Percentiles rank a stretch among this genome's conserved stretches.
phyloP scores from a whole-genome alignment of 345 rosid genomes.

The Populus ilicifolia region DNA sequence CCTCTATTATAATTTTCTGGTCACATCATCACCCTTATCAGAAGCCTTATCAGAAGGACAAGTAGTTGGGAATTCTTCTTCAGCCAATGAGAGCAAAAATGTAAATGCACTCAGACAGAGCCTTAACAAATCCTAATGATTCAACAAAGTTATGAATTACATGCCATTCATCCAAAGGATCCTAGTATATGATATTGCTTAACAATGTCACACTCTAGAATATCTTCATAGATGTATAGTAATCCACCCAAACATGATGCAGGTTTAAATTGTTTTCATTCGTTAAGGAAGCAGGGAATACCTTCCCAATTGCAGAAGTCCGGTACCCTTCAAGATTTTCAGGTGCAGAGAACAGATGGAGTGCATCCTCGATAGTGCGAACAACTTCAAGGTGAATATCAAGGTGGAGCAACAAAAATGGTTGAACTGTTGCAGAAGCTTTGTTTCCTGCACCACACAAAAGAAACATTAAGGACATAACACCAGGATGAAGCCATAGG shows the following conservation, averaged over 20 bases:
- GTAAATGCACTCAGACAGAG: not conserved
- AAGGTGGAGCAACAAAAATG: constrained; percentile 79
- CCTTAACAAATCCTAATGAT: not conserved
- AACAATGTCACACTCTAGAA: not conserved
- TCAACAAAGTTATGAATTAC: too few species aligned
- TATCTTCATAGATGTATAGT: not conserved
- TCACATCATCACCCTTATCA: not conserved
- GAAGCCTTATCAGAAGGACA: not conserved
- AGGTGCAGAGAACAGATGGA: constrained; percentile 66
- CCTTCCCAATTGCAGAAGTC: constrained; percentile 78
- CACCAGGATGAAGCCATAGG: not conserved
- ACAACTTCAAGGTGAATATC: constrained; percentile 79
- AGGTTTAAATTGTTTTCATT: not conserved
- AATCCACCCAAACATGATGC: not conserved
- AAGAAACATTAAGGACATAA: not conserved
- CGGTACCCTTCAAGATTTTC: constrained; percentile 91
- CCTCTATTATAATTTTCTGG: not conserved
- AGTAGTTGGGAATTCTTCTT: not conserved
- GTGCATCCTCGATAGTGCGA: constrained; percentile 70
- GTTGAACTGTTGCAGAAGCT: constrained; percentile 81
- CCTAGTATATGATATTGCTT: not conserved
- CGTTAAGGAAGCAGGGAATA: constrained; percentile 22
- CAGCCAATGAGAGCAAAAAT: too few species aligned
- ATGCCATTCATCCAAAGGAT: not conserved
- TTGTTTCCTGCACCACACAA: constrained; percentile 54